Conservation (phyloP, 2,329 filamentous ascomycete species). For the Cadophora malorum region DNA sequence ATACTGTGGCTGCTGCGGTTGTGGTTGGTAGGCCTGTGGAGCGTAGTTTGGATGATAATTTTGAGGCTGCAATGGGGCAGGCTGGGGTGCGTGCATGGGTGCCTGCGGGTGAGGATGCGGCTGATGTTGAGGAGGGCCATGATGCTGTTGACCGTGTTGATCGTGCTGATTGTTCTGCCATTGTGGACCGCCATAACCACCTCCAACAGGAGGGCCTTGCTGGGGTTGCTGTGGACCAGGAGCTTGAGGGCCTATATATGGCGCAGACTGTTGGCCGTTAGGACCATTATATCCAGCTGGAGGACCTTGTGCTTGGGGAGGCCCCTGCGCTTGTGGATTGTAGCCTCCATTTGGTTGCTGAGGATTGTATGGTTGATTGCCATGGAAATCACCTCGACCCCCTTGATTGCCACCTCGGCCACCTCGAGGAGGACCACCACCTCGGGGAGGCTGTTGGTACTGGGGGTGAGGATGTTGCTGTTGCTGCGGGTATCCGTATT, state of each 20-base stretch:
- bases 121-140: slow-evolving; percentile 36
- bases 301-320: slow-evolving; percentile 37
- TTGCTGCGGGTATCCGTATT: slow-evolving; percentile 42
- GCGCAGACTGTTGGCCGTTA: slow-evolving; percentile 40
- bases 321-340: slow-evolving; percentile 35
- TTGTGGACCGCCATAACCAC: slow-evolving; percentile 39
- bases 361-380: slow-evolving; percentile 37
- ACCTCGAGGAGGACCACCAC: slow-evolving; percentile 43
- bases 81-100: slow-evolving; percentile 42
- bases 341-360: slow-evolving; percentile 40
- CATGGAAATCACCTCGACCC: slow-evolving; percentile 43
- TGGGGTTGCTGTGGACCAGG: slow-evolving; percentile 38
- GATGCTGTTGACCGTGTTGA: slow-evolving; percentile 37
- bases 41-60: slow-evolving; percentile 67
- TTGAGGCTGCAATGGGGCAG: slow-evolving; percentile 55
- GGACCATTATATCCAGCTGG: slow-evolving; percentile 40
- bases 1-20: slow-evolving; percentile 50
- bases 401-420: slow-evolving; percentile 43
- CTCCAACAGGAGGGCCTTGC: slow-evolving; percentile 29
- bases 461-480: slow-evolving; percentile 34
- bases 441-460: slow-evolving; percentile 40
- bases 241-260: slow-evolving; percentile 46
- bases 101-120: slow-evolving; percentile 40
- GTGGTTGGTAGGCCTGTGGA: slow-evolving; percentile 59
- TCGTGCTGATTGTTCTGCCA: slow-evolving; percentile 41